Evolutionary conservation across 305 asterid genomes (phyloP).

Genomic region (Fraxinus paxiana): DNA sequence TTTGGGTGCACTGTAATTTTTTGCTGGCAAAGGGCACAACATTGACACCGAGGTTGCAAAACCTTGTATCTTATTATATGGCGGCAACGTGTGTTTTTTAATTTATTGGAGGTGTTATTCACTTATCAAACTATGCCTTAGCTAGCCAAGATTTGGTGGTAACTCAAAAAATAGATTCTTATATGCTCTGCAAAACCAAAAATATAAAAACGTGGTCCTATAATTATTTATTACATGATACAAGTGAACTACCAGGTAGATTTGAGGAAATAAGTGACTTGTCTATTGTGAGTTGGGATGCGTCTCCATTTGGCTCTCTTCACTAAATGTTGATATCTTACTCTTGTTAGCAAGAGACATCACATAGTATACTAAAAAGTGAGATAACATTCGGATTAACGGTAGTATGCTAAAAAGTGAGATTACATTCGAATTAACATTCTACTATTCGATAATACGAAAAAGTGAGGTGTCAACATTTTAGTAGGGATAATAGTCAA

Average conservation of each 20-base stretch:
- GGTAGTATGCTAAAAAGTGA: neutral
- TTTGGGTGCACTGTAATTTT: slow-evolving; percentile 37
- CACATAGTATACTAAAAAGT: neutral
- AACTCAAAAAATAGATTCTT: neutral
- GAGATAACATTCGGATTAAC: no score
- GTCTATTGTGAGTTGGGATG: neutral
- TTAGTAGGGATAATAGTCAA: neutral
- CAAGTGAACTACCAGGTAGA: neutral
- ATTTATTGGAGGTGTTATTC: neutral
- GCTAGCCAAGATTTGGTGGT: neutral
- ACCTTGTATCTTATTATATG: neutral
- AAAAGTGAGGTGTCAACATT: neutral
- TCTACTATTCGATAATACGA: neutral
- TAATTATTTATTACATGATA: neutral
- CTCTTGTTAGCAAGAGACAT: neutral
- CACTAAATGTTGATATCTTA: neutral
- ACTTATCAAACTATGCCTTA: neutral
- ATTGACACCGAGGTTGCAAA: neutral
- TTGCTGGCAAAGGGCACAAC: slow-evolving; percentile 15
- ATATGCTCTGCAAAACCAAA: neutral
- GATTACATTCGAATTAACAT: neutral
- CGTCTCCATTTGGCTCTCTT: neutral
- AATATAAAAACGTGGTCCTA: neutral
- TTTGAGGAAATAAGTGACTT: neutral
- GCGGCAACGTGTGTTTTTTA: neutral